Base-by-base conservation (phyloP, 164 flowering plant genomes). In the Kalanchoe fedtschenkoi region DNA sequence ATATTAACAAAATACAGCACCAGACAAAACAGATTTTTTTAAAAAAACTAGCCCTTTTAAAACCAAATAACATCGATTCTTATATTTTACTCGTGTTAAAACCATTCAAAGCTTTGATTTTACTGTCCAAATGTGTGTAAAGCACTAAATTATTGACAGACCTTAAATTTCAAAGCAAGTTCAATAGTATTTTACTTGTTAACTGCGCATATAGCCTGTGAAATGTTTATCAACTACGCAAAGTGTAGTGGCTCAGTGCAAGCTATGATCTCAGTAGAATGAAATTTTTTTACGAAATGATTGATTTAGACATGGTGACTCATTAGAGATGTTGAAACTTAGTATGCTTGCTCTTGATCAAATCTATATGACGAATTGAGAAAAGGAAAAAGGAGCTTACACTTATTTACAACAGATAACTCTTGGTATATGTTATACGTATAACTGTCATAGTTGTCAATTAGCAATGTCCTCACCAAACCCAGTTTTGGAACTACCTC, bases 401-500 rank as follows among this genome's bases (percentile, higher is more conserved):
- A 71, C 17, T 96, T 95, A 83, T 91, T 95, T 53, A 91, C 75
- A 58, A 81, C 70, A 41, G 89, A 82, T 34, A 89, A 69, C 73
- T 87, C 89, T 68, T 95, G 99, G 70, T 80, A 95, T 51, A 95
- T 84, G 71, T 91, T 95, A 78, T 85, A 95, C 1, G 99, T 91
- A 78, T 95, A 95, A 71, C 99, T 91, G 74, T 95, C 99, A 70
- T 95, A 95, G 69, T 95, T 88, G 69, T 91, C 97, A 65, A 91
- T 83, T 82, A 95, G 71, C 86, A 95, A 78, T 30, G 99, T 93
- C 80, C 89, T 76, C 66, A 93, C 86, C 70, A 70, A 73, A 44
- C 82, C 77, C 34, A 75, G 67, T 77, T 76, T 81, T 61, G 37
- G 60, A 46, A 62, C 43, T 58, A 71, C 71, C 65, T 73, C 80